A percentile compares a stretch with the other conserved stretches of the same genome.
These are phyloP conservation scores for Podila minutissima DNA, from an alignment of 192 early-diverging fungal genomes.

Conservation along the genomic window DNA sequence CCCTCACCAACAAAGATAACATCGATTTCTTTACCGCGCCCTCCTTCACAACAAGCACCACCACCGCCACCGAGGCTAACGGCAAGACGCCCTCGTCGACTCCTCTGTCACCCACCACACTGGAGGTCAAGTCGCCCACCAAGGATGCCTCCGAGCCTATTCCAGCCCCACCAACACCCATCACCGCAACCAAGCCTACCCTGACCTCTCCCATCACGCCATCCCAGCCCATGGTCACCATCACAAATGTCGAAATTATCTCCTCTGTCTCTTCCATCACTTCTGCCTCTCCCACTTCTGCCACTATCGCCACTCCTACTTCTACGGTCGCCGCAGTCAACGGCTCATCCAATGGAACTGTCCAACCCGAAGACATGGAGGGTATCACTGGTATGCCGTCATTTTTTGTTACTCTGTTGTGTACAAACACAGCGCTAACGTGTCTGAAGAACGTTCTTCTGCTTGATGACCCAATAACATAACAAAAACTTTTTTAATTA, in stretches of 20 bases:
- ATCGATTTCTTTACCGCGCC: too few relatives aligned
- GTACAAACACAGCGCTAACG: too few relatives aligned
- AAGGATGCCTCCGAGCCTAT: not conserved
- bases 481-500: too few relatives aligned
- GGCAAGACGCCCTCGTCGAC: not conserved
- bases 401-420: not conserved
- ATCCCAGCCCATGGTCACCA: not conserved
- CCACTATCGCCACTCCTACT: not conserved
- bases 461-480: too few relatives aligned
- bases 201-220: not conserved
- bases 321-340: not conserved
- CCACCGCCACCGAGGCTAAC: not conserved
- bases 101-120: conserved; percentile 15
- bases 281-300: not conserved
- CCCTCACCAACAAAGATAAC: not conserved
- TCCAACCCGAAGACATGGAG: not conserved
- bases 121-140: conserved; percentile 19
- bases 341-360: not conserved
- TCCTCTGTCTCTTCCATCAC: not conserved
- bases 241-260: not conserved
- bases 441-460: too few relatives aligned
- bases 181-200: not conserved
- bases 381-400: not conserved
- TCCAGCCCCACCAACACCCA: not conserved
- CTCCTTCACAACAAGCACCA: not conserved